Evolutionary conservation across 2,329 filamentous ascomycete species (phyloP), one percentile per base, ranked within the genome.

Genomic region (Hymenoscyphus infarciens): DNA sequence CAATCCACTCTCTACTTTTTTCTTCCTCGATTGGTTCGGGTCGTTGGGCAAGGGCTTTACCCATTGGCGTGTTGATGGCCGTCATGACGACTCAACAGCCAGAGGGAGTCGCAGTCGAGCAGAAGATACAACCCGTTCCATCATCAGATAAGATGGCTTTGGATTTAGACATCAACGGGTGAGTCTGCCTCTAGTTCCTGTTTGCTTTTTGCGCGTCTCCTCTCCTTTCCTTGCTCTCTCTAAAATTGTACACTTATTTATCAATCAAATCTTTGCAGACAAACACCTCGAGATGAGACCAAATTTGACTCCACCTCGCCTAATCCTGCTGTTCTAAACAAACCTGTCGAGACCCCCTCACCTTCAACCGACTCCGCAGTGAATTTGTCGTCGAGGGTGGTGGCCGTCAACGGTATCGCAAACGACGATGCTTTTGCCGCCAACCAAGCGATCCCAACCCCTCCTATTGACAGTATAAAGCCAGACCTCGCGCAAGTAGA

Each of bases 81-180:
- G 78, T 78, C 72, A 84, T 84, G 82, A 79, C 81, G 66, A 81
- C 81, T 69, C 78, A 80, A 57, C 67, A 61, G 66, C 63, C 72
- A 63, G 71, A 73, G 63, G 67, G 70, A 55, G 69, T 72, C 61
- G 68, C 74, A 56, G 69, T 78, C 71, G 82, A 82, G 71, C 75
- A 81, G 71, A 86, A 85, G 77, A 75, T 78, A 72, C 77, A 76
- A 72, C 77, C 80, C 66, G 71, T 74, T 73, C 72, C 75, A 74
- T 75, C 77, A 70, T 74, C 77, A 71, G 79, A 80, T 70, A 78
- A 77, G 69, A 83, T 83, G 80, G 78, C 80, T 63, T 76, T 83
- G 62, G 79, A 84, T 70, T 74, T 77, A 64, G 78, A 81, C 54
- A 77, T 82, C 70, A 85, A 87, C 73, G 83, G 83, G 85, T 87